Evolutionary conservation across 345 rosid species (phyloP), one percentile per base, ranked within the genome.

Genomic region (Melaleuca alternifolia): DNA sequence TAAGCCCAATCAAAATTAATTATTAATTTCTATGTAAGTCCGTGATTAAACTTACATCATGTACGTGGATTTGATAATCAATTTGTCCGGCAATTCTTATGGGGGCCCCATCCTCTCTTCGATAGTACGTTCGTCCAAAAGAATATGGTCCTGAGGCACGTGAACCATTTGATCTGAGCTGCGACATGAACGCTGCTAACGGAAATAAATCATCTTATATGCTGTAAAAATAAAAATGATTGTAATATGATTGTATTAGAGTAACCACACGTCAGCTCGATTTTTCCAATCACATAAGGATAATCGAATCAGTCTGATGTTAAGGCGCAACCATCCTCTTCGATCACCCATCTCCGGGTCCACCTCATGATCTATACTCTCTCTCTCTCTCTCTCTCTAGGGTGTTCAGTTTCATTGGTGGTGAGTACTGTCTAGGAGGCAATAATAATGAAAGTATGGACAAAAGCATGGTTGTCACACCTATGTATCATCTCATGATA

Each of bases 381-480:
- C 76, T 62, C 77, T 65, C 76, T 62, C 75, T 61, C 76, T 62
- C 79, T 71, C 79, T 65, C 77, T 33, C 75, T 52, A 33, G 48
- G 79, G 79, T 71, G 46, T 37, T 71, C 81, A 37, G 11, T 71
- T 71, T 71, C 81, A 71, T 71, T 37, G 81, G 81, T 37, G 23
- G 81, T 71, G 81, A 71, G 48, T 71, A 71, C 48, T 71, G 85
- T 52, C 59, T 84, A 46, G 85, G 84, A 86, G 84, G 50, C 84
- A 81, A 77, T 86, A 86, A 86, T 86, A 79, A 86, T 56, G 75
- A 52, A 54, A 81, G 50, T 86, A 54, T 46, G 84, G 87, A 86
- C 87, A 86, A 86, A 86, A 81, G 23, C 76, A 86, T 54, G 51
- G 81, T 86, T 86, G 87, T 86, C 87, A 86, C 62, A 76, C 23